Evolutionary conservation across 106 monocot species (phyloP), one percentile per base, ranked within the genome.

Genomic region (Allium fistulosum): DNA sequence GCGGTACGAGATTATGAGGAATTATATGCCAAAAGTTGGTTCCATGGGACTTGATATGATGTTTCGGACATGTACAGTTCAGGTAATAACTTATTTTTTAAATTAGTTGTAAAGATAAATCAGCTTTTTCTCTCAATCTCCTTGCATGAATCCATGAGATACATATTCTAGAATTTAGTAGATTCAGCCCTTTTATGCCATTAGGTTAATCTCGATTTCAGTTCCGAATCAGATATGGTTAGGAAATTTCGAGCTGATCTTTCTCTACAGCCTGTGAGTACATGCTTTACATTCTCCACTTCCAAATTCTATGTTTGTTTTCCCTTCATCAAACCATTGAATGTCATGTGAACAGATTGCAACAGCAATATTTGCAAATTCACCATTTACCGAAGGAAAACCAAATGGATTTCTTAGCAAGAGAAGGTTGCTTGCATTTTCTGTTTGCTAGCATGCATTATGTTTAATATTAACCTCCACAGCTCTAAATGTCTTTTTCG

Each of bases 21-120:
- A 93, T 59, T 99, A 99, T 76, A 93, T 99, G 92, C 92, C 92
- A 58, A 99, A 99, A 87, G 99, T 99, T 16, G 99, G 99, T 62
- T 81, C 93, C n/a, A 81, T 92, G 79, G 99, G 99, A 58, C 77
- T 90, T 57, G 93, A 99, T 78, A 93, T 90, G 99, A 93, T 99
- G 99, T 90, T 99, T 48, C 80, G 99, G 18, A 99, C 99, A 37
- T 99, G 99, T 72, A 99, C 99, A 15, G 92, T 92, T 79, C 99
- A 99, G 93, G 99, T 93, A 67, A 56, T 60, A 48, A 53, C 49
- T 49, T 49, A 16, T 56, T 7, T 47, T 26, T 28, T 9, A 7
- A 8, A 14, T 26, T 15, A 63, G 55, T 12, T 49, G 47, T 49
- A 14, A 65, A 71, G 53, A n/a, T 74, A 48, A 10, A 10, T 28